Conservation (phyloP, 164 flowering plant genomes). For the Akebia trifoliata region DNA sequence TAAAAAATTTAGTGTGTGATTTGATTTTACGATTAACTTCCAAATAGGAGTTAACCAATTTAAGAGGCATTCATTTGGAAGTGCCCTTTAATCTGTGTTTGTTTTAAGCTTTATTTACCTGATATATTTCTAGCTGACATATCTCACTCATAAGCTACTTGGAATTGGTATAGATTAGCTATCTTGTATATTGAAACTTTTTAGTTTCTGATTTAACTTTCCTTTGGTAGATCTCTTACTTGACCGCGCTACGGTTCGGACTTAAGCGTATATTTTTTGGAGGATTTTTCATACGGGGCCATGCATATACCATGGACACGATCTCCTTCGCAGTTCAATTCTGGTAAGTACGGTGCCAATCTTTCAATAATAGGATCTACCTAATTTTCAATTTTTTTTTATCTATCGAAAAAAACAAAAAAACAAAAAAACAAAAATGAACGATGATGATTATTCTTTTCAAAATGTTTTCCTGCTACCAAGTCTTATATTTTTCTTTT, state of each 20-base stretch:
- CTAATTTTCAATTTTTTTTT: neutral
- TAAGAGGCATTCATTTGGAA: no score
- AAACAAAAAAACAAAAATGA: neutral
- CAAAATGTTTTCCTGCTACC: neutral
- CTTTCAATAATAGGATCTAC: neutral
- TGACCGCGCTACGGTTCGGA: slow-evolving; percentile 92
- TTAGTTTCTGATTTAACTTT: slow-evolving; percentile 7
- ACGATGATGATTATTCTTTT: neutral
- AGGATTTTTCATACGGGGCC: slow-evolving; percentile 95
- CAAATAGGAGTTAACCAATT: no score
- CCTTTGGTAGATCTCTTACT: slow-evolving; percentile 61
- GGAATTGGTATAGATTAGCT: neutral
- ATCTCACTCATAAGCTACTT: neutral
- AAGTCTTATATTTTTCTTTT: neutral
- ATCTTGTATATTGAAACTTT: neutral
- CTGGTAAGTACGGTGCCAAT: slow-evolving; percentile 44
- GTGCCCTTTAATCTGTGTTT: no score
- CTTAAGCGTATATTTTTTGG: slow-evolving; percentile 93
- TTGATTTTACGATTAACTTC: no score
- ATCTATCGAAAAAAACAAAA: no score
- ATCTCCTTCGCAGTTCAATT: slow-evolving; percentile 93
- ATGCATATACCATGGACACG: slow-evolving; percentile 98
- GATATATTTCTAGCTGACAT: neutral
- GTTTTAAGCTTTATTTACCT: neutral
- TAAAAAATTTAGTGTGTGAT: no score